phyloP scores from a whole-genome alignment of 176 grass and related monocot species.

The Tillandsia fasciculata region DNA sequence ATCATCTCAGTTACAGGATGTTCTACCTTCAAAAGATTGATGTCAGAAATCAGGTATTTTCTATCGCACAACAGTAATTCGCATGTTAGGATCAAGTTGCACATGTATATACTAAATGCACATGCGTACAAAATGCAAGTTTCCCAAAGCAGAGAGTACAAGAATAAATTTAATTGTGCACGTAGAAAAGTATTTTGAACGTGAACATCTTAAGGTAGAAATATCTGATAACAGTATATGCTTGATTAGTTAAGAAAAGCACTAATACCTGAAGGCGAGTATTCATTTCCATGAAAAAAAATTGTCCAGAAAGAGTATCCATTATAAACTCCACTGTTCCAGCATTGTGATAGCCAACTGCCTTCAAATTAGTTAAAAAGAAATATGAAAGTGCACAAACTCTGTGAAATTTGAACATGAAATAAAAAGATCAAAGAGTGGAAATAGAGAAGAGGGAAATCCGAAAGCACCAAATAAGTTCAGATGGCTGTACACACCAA shows the following conservation, averaged over 20 bases:
- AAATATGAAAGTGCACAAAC: neutral
- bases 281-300: slow-evolving; percentile 99
- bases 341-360: slow-evolving; percentile 97
- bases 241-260: too few species aligned
- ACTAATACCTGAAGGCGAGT: slow-evolving; percentile 78
- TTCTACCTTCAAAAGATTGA: slow-evolving; percentile 63
- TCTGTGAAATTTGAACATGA: neutral
- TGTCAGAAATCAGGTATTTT: slow-evolving; percentile 9
- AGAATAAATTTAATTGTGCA: neutral
- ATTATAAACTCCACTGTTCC: slow-evolving; percentile 97
- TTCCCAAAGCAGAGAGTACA: neutral
- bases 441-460: neutral
- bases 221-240: too few species aligned
- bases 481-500: neutral
- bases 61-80: neutral
- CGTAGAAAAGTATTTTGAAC: too few species aligned
- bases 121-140: neutral
- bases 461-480: neutral
- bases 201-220: too few species aligned
- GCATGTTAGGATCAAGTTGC: neutral
- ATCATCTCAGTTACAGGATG: slow-evolving; percentile 96
- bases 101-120: neutral
- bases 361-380: slow-evolving; percentile 35
- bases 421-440: neutral
- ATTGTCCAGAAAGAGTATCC: slow-evolving; percentile 72